Evolutionary conservation across 305 asterid genomes (phyloP).

Genomic region (Withania somnifera): DNA sequence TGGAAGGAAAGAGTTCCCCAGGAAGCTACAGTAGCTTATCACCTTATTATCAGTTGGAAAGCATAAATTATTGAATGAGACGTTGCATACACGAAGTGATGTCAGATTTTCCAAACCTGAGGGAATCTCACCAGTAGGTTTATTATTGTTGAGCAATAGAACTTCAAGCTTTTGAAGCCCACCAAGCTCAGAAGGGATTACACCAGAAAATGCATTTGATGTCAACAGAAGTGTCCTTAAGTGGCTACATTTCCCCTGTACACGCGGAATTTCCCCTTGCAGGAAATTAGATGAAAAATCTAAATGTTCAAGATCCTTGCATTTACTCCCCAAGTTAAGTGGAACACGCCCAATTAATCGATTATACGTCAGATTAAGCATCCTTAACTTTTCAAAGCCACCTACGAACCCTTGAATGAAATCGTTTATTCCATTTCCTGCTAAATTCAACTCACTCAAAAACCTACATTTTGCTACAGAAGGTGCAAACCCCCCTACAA

Average conservation of each 20-base stretch:
- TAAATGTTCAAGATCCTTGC: slow-evolving; percentile 24
- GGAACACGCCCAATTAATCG: slow-evolving; percentile 32
- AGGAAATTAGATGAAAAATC: slow-evolving; percentile 36
- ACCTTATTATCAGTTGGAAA: not conserved
- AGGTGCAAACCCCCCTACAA: slow-evolving; percentile 31
- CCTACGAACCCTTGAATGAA: slow-evolving; percentile 26
- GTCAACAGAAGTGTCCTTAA: slow-evolving; percentile 38
- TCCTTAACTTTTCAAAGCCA: slow-evolving; percentile 11
- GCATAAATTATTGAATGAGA: slow-evolving; percentile 7
- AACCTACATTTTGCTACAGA: slow-evolving; percentile 29
- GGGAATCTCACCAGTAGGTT: slow-evolving; percentile 12
- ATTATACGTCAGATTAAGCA: slow-evolving; percentile 34
- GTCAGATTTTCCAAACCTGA: not conserved
- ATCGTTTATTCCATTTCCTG: slow-evolving; percentile 28
- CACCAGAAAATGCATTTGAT: slow-evolving; percentile 31
- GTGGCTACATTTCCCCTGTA: slow-evolving; percentile 25
- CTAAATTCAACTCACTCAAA: slow-evolving; percentile 29
- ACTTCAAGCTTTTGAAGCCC: slow-evolving; percentile 27
- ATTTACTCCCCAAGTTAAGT: slow-evolving; percentile 16
- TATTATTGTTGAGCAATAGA: slow-evolving; percentile 10
- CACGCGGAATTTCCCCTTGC: slow-evolving; percentile 34
- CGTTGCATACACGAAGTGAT: not conserved
- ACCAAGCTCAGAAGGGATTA: slow-evolving; percentile 40
- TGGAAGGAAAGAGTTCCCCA: not conserved
- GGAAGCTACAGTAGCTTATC: not conserved